Conservation (phyloP, 1,284 basidiomycete species). For the Leccinum ponderosum region DNA sequence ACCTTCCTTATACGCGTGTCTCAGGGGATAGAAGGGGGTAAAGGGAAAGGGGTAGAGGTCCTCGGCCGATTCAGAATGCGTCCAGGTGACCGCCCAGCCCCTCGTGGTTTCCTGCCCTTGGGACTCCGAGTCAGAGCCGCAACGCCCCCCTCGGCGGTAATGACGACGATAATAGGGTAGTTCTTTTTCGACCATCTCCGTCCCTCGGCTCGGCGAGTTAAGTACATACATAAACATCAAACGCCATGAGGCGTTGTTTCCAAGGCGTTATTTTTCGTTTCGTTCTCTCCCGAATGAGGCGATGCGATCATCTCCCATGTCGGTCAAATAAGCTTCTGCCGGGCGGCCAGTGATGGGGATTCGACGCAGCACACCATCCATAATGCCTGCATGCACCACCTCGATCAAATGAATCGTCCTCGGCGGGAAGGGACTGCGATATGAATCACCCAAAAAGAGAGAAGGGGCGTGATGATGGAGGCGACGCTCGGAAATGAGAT, state of each 20-base stretch:
- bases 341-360: constrained; percentile 2
- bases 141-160: constrained; percentile 9
- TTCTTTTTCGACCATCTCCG: constrained; percentile 13
- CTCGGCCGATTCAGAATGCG: background rate
- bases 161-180: constrained; percentile 1
- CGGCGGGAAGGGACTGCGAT: constrained; percentile 12
- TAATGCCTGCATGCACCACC: constrained; percentile 5
- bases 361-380: constrained; percentile 8
- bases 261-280: background rate
- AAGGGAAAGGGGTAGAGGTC: background rate
- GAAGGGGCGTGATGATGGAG: constrained; percentile 6
- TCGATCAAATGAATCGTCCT: constrained; percentile 10
- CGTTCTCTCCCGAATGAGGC: constrained; percentile 7
- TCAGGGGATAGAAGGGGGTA: constrained; percentile 6
- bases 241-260: constrained; percentile 6
- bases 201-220: constrained; percentile 6
- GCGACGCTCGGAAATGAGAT: constrained; percentile 24
- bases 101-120: constrained; percentile 32
- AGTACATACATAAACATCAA: background rate
- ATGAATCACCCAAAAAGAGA: background rate
- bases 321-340: constrained; percentile 11
- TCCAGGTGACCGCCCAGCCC: constrained; percentile 6
- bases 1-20: constrained; percentile 27
- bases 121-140: background rate
- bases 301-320: constrained; percentile 5